These are phyloP conservation scores for Pyrus bretschneideri DNA, from an alignment of 306 rosid genomes.

Conservation along the genomic window DNA sequence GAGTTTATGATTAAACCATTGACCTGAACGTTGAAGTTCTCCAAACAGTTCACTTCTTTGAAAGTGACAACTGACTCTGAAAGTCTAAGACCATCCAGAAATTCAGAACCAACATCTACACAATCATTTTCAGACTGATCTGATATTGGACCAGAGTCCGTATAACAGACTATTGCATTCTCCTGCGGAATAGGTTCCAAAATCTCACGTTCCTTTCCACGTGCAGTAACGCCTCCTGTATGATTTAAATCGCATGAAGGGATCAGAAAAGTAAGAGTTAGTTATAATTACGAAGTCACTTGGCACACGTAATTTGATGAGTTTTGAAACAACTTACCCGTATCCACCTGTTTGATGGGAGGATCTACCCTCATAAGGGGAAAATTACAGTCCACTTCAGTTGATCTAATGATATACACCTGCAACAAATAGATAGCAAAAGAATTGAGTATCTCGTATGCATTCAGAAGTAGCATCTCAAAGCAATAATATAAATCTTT, in stretches of 20 bases:
- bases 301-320: neutral
- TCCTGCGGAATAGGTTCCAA: slow-evolving; percentile 3
- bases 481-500: neutral
- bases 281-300: neutral
- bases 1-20: slow-evolving; percentile 42
- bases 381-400: slow-evolving; percentile 34
- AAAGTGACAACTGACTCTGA: slow-evolving; percentile 23
- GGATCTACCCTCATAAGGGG: slow-evolving; percentile 26
- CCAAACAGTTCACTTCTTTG: slow-evolving; percentile 29
- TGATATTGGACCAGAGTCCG: neutral
- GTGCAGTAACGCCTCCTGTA: slow-evolving; percentile 5
- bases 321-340: slow-evolving; percentile 18
- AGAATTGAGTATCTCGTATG: neutral
- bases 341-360: neutral
- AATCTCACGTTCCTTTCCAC: slow-evolving; percentile 4
- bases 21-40: slow-evolving; percentile 30
- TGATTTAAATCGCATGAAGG: neutral
- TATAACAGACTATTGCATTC: neutral
- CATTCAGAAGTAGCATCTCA: neutral
- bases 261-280: neutral
- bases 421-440: slow-evolving; percentile 11
- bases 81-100: slow-evolving; percentile 16
- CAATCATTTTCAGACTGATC: slow-evolving; percentile 23
- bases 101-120: slow-evolving; percentile 9
- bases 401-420: slow-evolving; percentile 46